These are phyloP conservation scores for Cinchona pubescens DNA, from an alignment of 257 asterid species.

Conservation along the genomic window DNA sequence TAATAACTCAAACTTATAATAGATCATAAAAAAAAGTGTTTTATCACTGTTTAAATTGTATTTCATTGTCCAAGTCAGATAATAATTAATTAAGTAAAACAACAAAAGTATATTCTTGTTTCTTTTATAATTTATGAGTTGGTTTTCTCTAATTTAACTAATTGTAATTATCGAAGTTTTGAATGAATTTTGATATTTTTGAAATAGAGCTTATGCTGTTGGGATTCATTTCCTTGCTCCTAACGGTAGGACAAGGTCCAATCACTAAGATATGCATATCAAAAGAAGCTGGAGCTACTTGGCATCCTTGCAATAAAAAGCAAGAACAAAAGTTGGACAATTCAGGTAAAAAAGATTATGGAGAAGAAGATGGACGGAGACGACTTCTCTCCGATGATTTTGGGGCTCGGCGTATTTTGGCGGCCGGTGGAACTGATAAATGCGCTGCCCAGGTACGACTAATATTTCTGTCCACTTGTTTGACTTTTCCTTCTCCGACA, in stretches of 20 bases:
- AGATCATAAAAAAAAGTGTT: too few species aligned
- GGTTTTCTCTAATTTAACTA: not conserved
- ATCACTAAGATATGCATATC: slow-evolving; percentile 72
- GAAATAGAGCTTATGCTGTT: slow-evolving; percentile 78
- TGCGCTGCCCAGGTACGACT: slow-evolving; percentile 56
- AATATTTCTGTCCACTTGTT: not conserved
- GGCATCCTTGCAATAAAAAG: slow-evolving; percentile 80
- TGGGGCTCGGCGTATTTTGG: slow-evolving; percentile 54
- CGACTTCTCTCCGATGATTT: slow-evolving; percentile 43
- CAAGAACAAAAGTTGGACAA: slow-evolving; percentile 24
- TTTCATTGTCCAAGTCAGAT: too few species aligned
- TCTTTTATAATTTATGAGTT: not conserved
- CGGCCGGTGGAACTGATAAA: slow-evolving; percentile 46
- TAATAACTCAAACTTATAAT: too few species aligned
- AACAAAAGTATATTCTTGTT: not conserved
- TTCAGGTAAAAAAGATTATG: slow-evolving; percentile 2
- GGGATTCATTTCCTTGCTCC: slow-evolving; percentile 84
- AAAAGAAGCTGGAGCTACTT: slow-evolving; percentile 42
- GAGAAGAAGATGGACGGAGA: slow-evolving; percentile 49
- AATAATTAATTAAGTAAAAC: too few species aligned
- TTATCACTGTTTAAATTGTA: too few species aligned
- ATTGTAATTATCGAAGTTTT: not conserved
- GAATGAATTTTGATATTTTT: not conserved
- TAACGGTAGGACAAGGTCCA: slow-evolving; percentile 58
- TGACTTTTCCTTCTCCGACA: not conserved